A percentile compares a stretch with the other conserved stretches of the same genome.
Evolutionary conservation across 805 yeast species (phyloP).

Genomic region (Saccharomycopsis javanensis): DNA sequence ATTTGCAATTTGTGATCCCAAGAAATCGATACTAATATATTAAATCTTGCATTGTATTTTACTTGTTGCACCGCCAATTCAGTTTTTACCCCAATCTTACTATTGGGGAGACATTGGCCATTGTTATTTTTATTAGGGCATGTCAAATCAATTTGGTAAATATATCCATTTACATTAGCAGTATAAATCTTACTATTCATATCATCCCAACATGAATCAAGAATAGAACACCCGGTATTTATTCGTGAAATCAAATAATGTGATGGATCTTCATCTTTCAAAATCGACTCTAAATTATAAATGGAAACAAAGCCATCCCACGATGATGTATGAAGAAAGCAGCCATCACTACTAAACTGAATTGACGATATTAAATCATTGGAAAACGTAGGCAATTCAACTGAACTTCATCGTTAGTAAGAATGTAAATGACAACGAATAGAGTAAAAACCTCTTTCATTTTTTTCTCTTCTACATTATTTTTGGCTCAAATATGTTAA

Average conservation of each 20-base stretch:
- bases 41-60: neutral
- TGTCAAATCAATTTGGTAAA: conserved; percentile 6
- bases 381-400: conserved; percentile 3
- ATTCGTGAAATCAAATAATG: neutral
- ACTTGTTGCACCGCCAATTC: conserved; percentile 10
- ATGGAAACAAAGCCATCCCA: conserved; percentile 14
- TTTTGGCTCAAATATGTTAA: no score
- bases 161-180: conserved; percentile 16
- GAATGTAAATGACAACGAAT: no score
- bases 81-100: neutral
- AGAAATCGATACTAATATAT: conserved; percentile 7
- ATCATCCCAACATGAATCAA: conserved; percentile 16
- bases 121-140: neutral
- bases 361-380: conserved; percentile 15
- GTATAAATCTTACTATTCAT: conserved; percentile 6
- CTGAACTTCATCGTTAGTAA: neutral
- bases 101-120: neutral
- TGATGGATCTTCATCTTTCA: neutral
- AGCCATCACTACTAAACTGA: conserved; percentile 4
- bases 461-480: neutral
- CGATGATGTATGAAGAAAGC: conserved; percentile 1
- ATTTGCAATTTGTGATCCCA: conserved; percentile 16
- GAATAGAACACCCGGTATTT: conserved; percentile 9
- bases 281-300: conserved; percentile 2
- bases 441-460: neutral